Conservation (phyloP, 352 stramenopile genomes). For the Sclerospora graminicola region DNA sequence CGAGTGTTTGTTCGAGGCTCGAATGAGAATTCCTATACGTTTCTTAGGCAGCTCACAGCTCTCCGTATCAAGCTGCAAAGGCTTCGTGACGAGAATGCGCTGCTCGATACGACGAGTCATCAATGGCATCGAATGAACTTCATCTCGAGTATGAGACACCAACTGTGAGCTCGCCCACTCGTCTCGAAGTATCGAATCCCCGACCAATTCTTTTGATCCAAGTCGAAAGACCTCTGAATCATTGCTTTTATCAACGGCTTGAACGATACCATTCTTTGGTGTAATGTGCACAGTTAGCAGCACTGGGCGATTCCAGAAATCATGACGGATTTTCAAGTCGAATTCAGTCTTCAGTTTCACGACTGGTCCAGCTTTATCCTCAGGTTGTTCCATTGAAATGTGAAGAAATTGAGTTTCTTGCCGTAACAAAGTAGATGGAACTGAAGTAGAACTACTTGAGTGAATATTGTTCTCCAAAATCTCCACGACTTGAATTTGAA, state of each 20-base stretch:
- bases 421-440: constrained; percentile 34
- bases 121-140: constrained; percentile 26
- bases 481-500: constrained; percentile 42
- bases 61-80: constrained; percentile 50
- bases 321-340: constrained; percentile 45
- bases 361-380: constrained; percentile 1
- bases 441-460: constrained; percentile 5
- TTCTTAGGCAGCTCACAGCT: constrained; percentile 25
- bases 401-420: constrained; percentile 45
- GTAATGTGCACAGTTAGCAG: constrained; percentile 40
- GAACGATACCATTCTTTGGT: constrained; percentile 15
- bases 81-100: constrained; percentile 37
- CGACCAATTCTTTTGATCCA: background rate
- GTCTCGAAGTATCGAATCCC: constrained; percentile 21
- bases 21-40: constrained; percentile 40
- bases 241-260: background rate
- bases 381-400: constrained; percentile 7
- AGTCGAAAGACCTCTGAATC: background rate
- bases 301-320: constrained; percentile 51
- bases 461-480: constrained; percentile 5
- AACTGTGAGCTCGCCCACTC: constrained; percentile 27
- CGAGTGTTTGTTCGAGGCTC: constrained; percentile 35
- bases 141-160: constrained; percentile 37
- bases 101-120: constrained; percentile 38
- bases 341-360: constrained; percentile 35